These are phyloP conservation scores for Fusarium sp. DNA, from an alignment of 2,329 filamentous ascomycete species.

Conservation along the genomic window DNA sequence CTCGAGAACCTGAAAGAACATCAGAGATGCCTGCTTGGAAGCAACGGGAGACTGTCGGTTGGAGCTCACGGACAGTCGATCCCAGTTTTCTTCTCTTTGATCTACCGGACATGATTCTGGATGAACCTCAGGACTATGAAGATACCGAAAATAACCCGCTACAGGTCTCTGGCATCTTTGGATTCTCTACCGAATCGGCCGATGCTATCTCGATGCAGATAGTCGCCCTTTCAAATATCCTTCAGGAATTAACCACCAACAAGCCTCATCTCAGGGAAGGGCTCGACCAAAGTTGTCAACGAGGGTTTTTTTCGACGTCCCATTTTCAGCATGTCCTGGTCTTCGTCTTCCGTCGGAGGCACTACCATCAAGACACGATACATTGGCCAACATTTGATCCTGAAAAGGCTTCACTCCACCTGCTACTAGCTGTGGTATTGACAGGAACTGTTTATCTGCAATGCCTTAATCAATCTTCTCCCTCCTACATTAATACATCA, in stretches of 20 bases:
- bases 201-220: neutral
- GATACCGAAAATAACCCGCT: rapidly evolving
- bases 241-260: neutral
- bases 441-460: constrained; percentile 8
- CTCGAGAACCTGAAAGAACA: constrained; percentile 11
- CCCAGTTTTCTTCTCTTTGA: constrained; percentile 13
- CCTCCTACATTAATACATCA: neutral
- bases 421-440: constrained; percentile 4
- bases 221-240: neutral
- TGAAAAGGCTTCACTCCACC: neutral
- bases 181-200: neutral
- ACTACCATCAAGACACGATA: constrained; percentile 9
- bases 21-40: constrained; percentile 7
- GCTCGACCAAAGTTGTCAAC: neutral
- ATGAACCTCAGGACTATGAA: neutral
- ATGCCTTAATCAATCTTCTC: neutral
- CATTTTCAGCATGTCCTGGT: constrained; percentile 15
- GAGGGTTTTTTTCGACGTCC: neutral
- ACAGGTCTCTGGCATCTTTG: neutral
- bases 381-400: constrained; percentile 34
- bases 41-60: neutral
- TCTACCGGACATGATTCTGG: constrained; percentile 8
- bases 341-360: constrained; percentile 4
- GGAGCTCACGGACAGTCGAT: neutral
- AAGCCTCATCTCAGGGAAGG: constrained; percentile 12